Evolutionary conservation across 148 eudicot genomes (phyloP), one percentile per base, ranked within the genome.

Genomic region (Rhododendron ovatum): DNA sequence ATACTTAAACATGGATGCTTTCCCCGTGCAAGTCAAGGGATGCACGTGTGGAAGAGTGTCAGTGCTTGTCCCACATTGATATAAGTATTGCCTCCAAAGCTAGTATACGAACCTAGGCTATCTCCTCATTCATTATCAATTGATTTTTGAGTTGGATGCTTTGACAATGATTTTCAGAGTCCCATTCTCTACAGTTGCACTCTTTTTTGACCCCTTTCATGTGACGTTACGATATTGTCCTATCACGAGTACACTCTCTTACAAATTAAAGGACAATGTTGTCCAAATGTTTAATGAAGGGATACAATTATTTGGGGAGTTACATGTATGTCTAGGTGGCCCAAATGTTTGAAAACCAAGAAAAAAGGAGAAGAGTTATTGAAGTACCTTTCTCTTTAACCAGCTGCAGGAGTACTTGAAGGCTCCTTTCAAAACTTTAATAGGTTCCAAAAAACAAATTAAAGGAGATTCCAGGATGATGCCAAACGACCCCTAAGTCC

Each of bases 401-500:
- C 92, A 90, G 87, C 89, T 91, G 90, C 85, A 35, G 47, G 84
- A 33, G 92, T 89, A 90, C 88, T 86, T 88, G 86, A 87, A 80
- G 86, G 86, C 83, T 87, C 87, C 90, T 93, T 94, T 82, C 87
- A 82, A 79, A 33, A 86, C 92, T 95, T 91, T 91, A 89, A 89
- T 79, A 88, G 89, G 90, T 92, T 95, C 94, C 91, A 85, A 80
- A 81, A 83, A 89, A 73, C 41, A 71, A 71, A 9, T 90, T 83
- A 87, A 91, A 94, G 94, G 89, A 90, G 96, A 94, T 92, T 93
- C 95, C 74, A 85, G 94, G 92, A 93, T 92, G 92, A 93, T 94
- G 96, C 93, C 85, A 82, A 92, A 78, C 86, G 92, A 91, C 80
- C 82, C 79, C 79, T 22, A 41, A 48, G 84, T 89, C 84, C 74